A percentile compares a stretch with the other conserved stretches of the same genome.
These are phyloP conservation scores for Termitomyces eurrhizus DNA, from an alignment of 768 basidiomycete species.

Conservation along the genomic window DNA sequence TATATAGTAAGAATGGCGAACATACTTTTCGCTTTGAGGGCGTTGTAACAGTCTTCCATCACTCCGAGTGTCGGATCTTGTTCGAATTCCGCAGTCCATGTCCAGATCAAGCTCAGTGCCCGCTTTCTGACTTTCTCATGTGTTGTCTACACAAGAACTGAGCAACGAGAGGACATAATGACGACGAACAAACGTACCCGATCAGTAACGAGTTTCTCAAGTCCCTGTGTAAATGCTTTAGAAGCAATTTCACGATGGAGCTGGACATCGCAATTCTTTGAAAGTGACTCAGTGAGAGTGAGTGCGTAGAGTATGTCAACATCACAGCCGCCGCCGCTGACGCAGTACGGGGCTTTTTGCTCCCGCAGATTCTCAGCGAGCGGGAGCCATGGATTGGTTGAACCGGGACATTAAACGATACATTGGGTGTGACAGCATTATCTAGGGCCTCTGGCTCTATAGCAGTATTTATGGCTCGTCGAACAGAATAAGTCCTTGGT, in stretches of 20 bases:
- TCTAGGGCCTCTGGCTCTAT: conserved; percentile 58
- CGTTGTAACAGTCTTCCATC: conserved; percentile 88
- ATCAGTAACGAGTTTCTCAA: conserved; percentile 87
- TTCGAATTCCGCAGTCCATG: conserved; percentile 86
- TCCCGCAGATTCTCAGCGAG: conserved; percentile 15
- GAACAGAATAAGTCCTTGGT: conserved; percentile 64
- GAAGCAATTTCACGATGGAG: conserved; percentile 86
- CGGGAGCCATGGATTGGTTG: conserved; percentile 8
- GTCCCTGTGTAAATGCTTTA: conserved; percentile 83
- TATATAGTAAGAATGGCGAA: conserved; percentile 1
- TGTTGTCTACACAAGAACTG: conserved; percentile 54
- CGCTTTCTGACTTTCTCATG: conserved; percentile 88
- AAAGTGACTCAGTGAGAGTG: conserved; percentile 80
- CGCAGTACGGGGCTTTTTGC: neutral
- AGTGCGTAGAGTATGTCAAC: conserved; percentile 90
- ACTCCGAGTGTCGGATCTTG: conserved; percentile 76
- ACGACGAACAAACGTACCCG: conserved; percentile 47
- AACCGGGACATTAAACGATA: conserved; percentile 15
- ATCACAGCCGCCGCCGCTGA: too few relatives aligned
- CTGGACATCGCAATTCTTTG: conserved; percentile 84
- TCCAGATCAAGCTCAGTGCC: conserved; percentile 64
- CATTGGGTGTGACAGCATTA: conserved; percentile 19
- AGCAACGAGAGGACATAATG: neutral
- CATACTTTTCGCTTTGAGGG: conserved; percentile 77
- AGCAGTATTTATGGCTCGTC: conserved; percentile 65